Evolutionary conservation across 768 basidiomycete genomes (phyloP).

Genomic region (Lactifluus rugatus): DNA sequence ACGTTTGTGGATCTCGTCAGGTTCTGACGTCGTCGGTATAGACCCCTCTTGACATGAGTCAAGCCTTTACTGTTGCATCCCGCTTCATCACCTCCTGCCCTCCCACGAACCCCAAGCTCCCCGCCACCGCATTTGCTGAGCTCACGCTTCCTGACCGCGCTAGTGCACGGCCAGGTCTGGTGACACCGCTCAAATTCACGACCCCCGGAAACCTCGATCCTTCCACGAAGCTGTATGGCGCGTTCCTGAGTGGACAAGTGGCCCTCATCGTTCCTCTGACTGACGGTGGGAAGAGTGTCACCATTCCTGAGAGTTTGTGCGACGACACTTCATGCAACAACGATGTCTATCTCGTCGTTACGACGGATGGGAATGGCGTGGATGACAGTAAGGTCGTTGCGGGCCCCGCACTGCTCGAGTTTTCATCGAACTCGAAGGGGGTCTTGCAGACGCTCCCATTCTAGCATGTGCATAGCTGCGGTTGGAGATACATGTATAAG

Average conservation of each 20-base stretch:
- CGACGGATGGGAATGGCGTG: conserved; percentile 7
- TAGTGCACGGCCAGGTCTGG: conserved; percentile 13
- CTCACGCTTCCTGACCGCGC: conserved; percentile 27
- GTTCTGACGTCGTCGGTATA: conserved; percentile 26
- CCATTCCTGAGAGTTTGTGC: conserved; percentile 7
- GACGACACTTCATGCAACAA: background rate
- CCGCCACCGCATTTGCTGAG: conserved; percentile 43
- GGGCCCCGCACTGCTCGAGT: conserved; percentile 17
- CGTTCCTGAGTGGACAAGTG: conserved; percentile 16
- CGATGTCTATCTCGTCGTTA: conserved; percentile 13
- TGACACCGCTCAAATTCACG: conserved; percentile 4
- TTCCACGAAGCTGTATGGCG: conserved; percentile 11
- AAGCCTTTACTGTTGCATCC: conserved; percentile 33
- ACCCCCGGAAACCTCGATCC: background rate
- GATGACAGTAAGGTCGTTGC: conserved; percentile 15
- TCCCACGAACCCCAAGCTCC: conserved; percentile 37
- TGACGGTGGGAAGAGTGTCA: conserved; percentile 6
- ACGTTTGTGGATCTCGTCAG: conserved; percentile 22
- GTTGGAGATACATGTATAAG: background rate
- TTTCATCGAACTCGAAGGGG: conserved; percentile 11
- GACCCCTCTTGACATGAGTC: conserved; percentile 34
- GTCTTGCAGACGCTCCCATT: background rate
- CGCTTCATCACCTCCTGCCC: conserved; percentile 48
- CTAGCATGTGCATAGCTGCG: background rate
- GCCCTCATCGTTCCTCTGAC: conserved; percentile 15